Conservation (phyloP, 331 rosid genomes). For the Dryas integrifolia region DNA sequence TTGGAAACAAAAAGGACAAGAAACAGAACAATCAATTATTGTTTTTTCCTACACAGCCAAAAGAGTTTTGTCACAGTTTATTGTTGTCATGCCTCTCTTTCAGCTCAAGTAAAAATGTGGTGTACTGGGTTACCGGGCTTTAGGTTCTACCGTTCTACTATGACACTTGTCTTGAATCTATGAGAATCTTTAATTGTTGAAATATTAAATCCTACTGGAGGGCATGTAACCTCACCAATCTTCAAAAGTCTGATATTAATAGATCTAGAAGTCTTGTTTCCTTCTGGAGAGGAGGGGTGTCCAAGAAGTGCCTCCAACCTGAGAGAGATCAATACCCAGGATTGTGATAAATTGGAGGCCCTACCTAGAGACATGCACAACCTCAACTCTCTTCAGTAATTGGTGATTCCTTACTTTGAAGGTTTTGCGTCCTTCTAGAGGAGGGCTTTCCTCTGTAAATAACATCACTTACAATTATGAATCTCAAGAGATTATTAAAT, state of each 20-base stretch:
- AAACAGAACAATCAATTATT: background rate
- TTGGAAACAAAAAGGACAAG: background rate
- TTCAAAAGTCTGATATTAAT: rapidly evolving
- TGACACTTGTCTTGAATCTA: too few species aligned
- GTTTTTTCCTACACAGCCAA: too few species aligned
- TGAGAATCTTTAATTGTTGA: too few species aligned
- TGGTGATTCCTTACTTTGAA: background rate
- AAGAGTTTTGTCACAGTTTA: background rate
- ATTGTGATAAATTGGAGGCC: background rate
- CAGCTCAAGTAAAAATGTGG: background rate
- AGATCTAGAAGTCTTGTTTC: background rate
- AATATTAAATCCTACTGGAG: too few species aligned
- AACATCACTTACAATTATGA: background rate
- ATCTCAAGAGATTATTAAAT: too few species aligned
- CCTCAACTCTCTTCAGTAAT: background rate
- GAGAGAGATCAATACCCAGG: rapidly evolving
- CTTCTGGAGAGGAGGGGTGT: background rate
- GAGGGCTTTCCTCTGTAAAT: background rate
- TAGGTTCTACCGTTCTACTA: background rate
- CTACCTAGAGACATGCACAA: background rate
- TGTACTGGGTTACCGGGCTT: background rate
- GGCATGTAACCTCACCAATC: constrained; percentile 20
- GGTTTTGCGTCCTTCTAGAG: background rate
- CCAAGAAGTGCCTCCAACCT: background rate
- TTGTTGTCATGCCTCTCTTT: background rate